These are phyloP conservation scores for Brassica cretica DNA, from an alignment of 345 rosid genomes.

Conservation along the genomic window DNA sequence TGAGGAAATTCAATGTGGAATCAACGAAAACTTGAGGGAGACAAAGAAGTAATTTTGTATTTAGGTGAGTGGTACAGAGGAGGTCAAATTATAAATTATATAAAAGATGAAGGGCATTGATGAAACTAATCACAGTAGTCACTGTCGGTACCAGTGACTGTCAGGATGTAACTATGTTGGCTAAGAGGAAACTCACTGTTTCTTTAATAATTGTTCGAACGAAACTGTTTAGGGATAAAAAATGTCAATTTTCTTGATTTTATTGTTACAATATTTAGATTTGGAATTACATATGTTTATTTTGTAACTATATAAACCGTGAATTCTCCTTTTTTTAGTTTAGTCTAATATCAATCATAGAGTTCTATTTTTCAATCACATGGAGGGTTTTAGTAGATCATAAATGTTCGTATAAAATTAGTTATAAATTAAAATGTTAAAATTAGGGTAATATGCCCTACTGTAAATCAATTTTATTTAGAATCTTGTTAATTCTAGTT, in stretches of 20 bases:
- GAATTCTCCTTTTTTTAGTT: not conserved
- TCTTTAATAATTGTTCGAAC: constrained; percentile 25
- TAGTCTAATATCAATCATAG: not conserved
- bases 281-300: too few species aligned
- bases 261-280: too few species aligned
- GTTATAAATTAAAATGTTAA: not conserved
- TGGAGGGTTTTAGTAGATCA: constrained; percentile 1
- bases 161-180: constrained; percentile 41
- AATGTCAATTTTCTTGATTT: too few species aligned
- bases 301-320: not conserved
- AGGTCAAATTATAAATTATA: constrained; percentile 1
- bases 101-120: constrained; percentile 7
- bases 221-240: not conserved
- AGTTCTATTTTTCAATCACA: not conserved
- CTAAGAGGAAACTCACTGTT: constrained; percentile 39
- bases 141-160: constrained; percentile 40
- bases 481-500: not conserved
- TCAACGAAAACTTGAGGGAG: too few species aligned
- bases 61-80: not conserved
- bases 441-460: not conserved
- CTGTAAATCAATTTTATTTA: not conserved
- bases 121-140: constrained; percentile 19
- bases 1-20: too few species aligned
- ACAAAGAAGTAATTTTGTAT: too few species aligned
- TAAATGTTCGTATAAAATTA: not conserved